A percentile compares a stretch with the other conserved stretches of the same genome.
These are phyloP conservation scores for Cryomyces minteri DNA, from an alignment of 495 filamentous ascomycete species.

Conservation along the genomic window DNA sequence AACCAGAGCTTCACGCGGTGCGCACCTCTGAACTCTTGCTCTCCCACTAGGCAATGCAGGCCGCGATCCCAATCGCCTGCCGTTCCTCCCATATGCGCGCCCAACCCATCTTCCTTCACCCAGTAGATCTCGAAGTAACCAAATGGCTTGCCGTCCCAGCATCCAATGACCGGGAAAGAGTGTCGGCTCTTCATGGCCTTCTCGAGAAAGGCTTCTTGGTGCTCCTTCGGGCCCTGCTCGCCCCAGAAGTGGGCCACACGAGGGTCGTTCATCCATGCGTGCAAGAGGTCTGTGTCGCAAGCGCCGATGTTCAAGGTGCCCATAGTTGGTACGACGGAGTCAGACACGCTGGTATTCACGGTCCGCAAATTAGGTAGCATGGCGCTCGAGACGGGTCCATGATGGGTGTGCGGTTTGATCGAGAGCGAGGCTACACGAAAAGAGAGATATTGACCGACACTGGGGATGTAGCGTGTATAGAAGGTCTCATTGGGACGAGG, in stretches of 20 bases:
- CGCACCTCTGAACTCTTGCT: conserved; percentile 73
- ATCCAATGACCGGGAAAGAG: conserved; percentile 79
- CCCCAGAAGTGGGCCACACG: conserved; percentile 76
- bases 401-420: conserved; percentile 29
- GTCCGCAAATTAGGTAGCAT: conserved; percentile 10
- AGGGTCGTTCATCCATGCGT: conserved; percentile 80
- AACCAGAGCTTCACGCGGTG: conserved; percentile 65
- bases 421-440: conserved; percentile 61
- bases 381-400: conserved; percentile 27
- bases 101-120: conserved; percentile 83
- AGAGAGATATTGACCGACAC: conserved; percentile 65
- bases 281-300: conserved; percentile 53
- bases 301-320: conserved; percentile 14
- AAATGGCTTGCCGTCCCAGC: conserved; percentile 91
- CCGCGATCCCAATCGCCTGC: conserved; percentile 74
- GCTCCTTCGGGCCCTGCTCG: conserved; percentile 36
- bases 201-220: conserved; percentile 52
- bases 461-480: conserved; percentile 75
- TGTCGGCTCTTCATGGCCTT: conserved; percentile 44
- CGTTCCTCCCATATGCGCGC: conserved; percentile 37
- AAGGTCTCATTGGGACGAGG: conserved; percentile 75
- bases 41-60: conserved; percentile 73
- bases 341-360: conserved; percentile 11
- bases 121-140: conserved; percentile 98
- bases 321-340: conserved; percentile 18